A percentile compares a stretch with the other conserved stretches of the same genome.
Conservation (phyloP, 2,329 filamentous ascomycete species). For the Trichoderma oligosporum region DNA sequence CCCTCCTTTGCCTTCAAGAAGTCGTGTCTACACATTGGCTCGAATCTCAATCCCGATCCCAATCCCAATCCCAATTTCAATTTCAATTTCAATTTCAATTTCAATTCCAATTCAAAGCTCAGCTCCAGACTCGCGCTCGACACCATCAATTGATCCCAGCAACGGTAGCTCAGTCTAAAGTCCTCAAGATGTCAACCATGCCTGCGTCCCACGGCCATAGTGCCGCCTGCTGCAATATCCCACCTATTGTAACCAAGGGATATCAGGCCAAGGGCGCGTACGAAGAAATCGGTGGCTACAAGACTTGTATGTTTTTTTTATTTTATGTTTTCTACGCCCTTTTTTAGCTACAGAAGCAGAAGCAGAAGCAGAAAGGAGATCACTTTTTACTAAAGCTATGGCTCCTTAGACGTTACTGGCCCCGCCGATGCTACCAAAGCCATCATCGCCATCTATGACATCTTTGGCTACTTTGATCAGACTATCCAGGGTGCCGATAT, state of each 20-base stretch:
- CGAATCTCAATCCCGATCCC: background rate
- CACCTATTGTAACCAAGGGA: slow-evolving; percentile 53
- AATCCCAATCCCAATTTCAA: background rate
- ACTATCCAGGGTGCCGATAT: slow-evolving; percentile 68
- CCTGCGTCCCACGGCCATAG: slow-evolving; percentile 51
- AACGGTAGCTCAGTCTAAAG: background rate
- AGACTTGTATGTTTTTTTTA: slow-evolving; percentile 41
- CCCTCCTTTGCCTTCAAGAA: background rate
- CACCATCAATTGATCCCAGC: background rate
- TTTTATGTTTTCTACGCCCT: background rate
- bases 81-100: background rate
- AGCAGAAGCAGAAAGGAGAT: no score
- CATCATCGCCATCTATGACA: slow-evolving; percentile 61
- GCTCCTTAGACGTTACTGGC: slow-evolving; percentile 44
- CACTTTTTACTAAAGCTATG: background rate
- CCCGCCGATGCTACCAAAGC: slow-evolving; percentile 51
- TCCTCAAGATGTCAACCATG: slow-evolving; percentile 47
- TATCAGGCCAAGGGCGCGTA: slow-evolving; percentile 56
- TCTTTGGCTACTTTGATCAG: slow-evolving; percentile 68
- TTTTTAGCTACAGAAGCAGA: background rate
- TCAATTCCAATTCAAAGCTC: background rate
- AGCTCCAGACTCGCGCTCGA: background rate
- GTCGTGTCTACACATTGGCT: no score
- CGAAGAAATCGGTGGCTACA: slow-evolving; percentile 52
- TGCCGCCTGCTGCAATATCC: slow-evolving; percentile 56